Evolutionary conservation across 495 filamentous ascomycete species (phyloP).

Genomic region (Xylaria cubensis): DNA sequence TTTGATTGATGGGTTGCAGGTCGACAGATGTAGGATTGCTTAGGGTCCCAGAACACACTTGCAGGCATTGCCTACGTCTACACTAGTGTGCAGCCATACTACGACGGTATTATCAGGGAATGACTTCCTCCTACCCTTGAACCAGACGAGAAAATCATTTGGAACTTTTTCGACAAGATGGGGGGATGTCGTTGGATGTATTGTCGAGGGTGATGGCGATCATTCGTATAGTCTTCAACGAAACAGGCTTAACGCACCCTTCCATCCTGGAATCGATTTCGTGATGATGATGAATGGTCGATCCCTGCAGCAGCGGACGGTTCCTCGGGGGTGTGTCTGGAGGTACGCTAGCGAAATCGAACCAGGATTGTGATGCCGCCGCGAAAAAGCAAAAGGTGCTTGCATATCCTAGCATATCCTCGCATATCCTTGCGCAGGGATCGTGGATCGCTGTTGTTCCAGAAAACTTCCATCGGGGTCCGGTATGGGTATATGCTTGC

Average conservation of each 20-base stretch:
- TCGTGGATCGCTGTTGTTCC: constrained; percentile 20
- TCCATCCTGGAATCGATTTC: constrained; percentile 12
- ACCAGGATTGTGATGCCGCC: constrained; percentile 13
- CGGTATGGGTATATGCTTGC: not conserved
- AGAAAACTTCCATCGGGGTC: constrained; percentile 26
- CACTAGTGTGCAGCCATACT: not conserved
- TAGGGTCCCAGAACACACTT: constrained; percentile 14
- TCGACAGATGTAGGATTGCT: not conserved
- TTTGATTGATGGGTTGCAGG: not conserved
- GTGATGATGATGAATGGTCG: constrained; percentile 7
- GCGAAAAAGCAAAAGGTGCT: constrained; percentile 15
- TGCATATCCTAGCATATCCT: constrained; percentile 13
- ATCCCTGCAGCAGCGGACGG: constrained; percentile 24
- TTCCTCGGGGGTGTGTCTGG: constrained; percentile 15
- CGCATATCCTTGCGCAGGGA: constrained; percentile 18
- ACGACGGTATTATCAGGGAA: constrained; percentile 14
- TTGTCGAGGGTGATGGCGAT: constrained; percentile 4
- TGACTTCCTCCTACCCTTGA: constrained; percentile 10
- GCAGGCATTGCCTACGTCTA: not conserved
- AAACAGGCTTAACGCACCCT: constrained; percentile 15
- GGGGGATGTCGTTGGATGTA: not conserved
- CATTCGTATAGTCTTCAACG: constrained; percentile 9
- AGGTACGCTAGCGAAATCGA: not conserved
- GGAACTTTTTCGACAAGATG: not conserved
- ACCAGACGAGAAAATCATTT: not conserved